phyloP scores from a whole-genome alignment of 371 early-diverging fungal species.

The Choanephora cucurbitarum region DNA sequence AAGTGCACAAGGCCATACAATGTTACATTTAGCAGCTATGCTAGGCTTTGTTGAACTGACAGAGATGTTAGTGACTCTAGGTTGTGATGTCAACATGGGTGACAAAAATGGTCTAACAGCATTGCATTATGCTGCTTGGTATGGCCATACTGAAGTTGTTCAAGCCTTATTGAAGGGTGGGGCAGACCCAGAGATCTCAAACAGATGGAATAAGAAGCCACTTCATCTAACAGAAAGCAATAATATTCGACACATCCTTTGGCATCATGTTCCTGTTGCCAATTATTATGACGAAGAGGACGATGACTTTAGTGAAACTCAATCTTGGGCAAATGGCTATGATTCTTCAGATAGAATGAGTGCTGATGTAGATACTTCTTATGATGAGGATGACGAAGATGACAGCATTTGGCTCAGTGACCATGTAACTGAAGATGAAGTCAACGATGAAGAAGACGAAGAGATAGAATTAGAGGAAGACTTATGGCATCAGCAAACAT shows the following conservation, averaged over 20 bases:
- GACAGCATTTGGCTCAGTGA: conserved; percentile 31
- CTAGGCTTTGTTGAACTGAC: conserved; percentile 35
- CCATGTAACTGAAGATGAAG: not conserved
- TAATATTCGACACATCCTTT: conserved; percentile 19
- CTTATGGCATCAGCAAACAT: conserved; percentile 7
- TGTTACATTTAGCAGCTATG: conserved; percentile 49
- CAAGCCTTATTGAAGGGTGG: conserved; percentile 26
- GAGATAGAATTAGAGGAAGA: not conserved
- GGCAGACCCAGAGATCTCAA: conserved; percentile 34
- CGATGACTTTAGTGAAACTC: conserved; percentile 5
- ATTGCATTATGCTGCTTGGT: conserved; percentile 24
- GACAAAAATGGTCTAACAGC: conserved; percentile 39
- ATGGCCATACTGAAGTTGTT: conserved; percentile 25
- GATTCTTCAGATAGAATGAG: conserved; percentile 33
- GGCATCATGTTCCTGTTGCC: conserved; percentile 13
- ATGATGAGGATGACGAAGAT: conserved; percentile 25
- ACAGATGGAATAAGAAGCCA: conserved; percentile 31
- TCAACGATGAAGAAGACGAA: conserved; percentile 8
- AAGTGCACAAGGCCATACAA: conserved; percentile 43
- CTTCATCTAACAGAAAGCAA: conserved; percentile 27
- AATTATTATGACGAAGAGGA: conserved; percentile 12
- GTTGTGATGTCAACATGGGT: conserved; percentile 26
- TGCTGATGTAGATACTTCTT: conserved; percentile 42
- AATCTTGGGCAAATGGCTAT: conserved; percentile 16
- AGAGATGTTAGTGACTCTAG: conserved; percentile 29